phyloP scores from a whole-genome alignment of 2,329 filamentous ascomycete species.

The Aureobasidium sp. region DNA sequence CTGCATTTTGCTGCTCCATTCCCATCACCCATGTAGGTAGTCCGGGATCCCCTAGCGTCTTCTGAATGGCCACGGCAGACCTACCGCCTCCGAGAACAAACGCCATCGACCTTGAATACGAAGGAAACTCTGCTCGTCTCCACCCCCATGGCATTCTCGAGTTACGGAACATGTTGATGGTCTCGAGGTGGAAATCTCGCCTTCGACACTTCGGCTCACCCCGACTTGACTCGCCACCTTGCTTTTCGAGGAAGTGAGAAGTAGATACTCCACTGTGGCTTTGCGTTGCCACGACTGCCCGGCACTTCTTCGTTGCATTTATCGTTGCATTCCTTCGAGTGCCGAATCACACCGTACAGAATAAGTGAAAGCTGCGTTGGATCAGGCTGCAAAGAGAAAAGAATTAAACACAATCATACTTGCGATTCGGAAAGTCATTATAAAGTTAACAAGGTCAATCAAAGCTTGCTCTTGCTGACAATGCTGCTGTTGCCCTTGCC shows the following conservation, averaged over 20 bases:
- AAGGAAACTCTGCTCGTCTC: background rate
- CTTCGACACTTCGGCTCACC: background rate
- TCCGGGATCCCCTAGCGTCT: background rate
- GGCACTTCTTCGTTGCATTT: background rate
- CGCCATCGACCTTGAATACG: background rate
- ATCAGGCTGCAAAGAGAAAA: background rate
- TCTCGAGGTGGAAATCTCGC: background rate
- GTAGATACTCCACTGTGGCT: background rate
- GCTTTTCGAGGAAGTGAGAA: background rate
- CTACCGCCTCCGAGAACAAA: background rate
- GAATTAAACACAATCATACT: background rate
- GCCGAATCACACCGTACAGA: too few species aligned
- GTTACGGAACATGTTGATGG: background rate
- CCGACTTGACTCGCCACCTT: background rate
- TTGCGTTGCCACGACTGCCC: background rate
- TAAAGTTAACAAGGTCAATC: background rate
- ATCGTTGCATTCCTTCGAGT: too few species aligned
- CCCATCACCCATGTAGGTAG: background rate
- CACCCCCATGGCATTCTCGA: background rate
- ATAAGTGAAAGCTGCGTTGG: background rate
- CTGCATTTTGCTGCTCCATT: background rate
- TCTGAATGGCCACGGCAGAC: background rate
- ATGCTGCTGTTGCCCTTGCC: constrained; percentile 23
- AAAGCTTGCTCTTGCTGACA: constrained; percentile 32
- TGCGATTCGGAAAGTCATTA: background rate